Percentiles rank a stretch among this genome's conserved stretches.
phyloP scores from a whole-genome alignment of 768 basidiomycete genomes.

The Candolleomyces efflorescens region DNA sequence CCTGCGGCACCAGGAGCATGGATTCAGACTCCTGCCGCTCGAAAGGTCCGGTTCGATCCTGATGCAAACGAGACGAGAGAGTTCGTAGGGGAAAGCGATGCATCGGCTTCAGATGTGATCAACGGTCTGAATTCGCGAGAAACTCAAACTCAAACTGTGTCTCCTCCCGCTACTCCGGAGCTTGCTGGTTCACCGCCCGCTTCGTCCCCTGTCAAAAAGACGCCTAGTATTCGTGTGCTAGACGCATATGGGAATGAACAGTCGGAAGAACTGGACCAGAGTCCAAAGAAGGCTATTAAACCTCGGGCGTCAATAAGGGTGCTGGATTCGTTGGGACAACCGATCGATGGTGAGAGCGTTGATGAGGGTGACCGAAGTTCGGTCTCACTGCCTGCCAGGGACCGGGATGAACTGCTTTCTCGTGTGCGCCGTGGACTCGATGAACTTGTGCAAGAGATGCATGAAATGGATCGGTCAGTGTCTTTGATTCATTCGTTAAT shows the following conservation, averaged over 20 bases:
- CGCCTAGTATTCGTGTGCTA: conserved; percentile 56
- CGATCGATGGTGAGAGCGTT: conserved; percentile 19
- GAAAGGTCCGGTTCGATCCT: conserved; percentile 71
- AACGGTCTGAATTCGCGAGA: conserved; percentile 13
- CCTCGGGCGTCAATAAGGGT: conserved; percentile 47
- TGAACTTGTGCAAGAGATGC: conserved; percentile 51
- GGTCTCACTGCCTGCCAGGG: conserved; percentile 15
- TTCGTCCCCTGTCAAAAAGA: conserved; percentile 31
- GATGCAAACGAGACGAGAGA: conserved; percentile 15
- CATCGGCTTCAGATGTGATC: neutral
- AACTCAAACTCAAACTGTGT: conserved; percentile 12
- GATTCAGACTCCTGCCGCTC: conserved; percentile 50
- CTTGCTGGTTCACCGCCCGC: conserved; percentile 9
- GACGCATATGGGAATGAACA: conserved; percentile 66
- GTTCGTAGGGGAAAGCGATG: conserved; percentile 9
- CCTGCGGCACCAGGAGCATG: conserved; percentile 72
- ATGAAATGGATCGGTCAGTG: conserved; percentile 55
- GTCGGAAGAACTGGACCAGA: conserved; percentile 3
- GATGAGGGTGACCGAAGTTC: conserved; percentile 9
- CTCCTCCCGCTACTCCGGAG: conserved; percentile 15
- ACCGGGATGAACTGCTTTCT: conserved; percentile 48
- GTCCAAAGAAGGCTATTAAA: conserved; percentile 12
- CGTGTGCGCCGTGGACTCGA: conserved; percentile 56
- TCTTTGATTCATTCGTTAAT: neutral
- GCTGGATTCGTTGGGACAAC: conserved; percentile 64